Evolutionary conservation across 1,284 basidiomycete species (phyloP), one percentile per base, ranked within the genome.

Genomic region (Cutaneotrichosporon arboriforme): DNA sequence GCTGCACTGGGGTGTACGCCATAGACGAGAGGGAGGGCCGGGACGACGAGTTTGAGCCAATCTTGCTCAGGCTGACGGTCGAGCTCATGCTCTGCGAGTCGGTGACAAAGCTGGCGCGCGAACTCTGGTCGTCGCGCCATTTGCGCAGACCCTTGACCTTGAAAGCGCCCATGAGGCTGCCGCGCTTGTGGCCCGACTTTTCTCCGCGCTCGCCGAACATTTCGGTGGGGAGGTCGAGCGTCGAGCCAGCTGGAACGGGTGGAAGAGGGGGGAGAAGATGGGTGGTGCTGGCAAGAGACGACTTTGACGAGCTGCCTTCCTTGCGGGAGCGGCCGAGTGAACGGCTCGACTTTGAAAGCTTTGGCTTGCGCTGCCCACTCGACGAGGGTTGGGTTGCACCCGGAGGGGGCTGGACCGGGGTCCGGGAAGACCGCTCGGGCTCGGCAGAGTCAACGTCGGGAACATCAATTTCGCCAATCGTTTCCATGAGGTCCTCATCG

Each of bases 401-500:
- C 7, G 26, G 26, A 31, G 26, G 26, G 26, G 26, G 10, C 26
- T 31, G 26, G 26, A 10, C 26, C 26, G 5, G 26, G 26, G 7
- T 10, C 10, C 26, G 26, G 26, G 26, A 31, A 31, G 26, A 10
- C 26, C 7, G 26, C 10, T 10, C 26, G 26, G 10, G 26, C 5
- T 10, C 26, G 26, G 7, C 26, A 31, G 26, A 15, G 10, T 46
- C 10, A 18, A 13, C 26, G 13, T 34, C 35, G 1, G 51, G 54
- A 4, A 60, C n/a, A 2, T 48, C 35, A 18, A 59, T 57, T 37
- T 68, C 68, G 15, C 68, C 68, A 14, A 70, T 61, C 12, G 63
- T 58, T 38, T 65, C 66, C 48, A 70, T 52, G 15, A 65, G 56
- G 50, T 70, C 68, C 47, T 70, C 68, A 47, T 69, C 66, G 9